These are phyloP conservation scores for Globisporangium recalcitrans DNA, from an alignment of 352 stramenopile genomes.

Conservation along the genomic window DNA sequence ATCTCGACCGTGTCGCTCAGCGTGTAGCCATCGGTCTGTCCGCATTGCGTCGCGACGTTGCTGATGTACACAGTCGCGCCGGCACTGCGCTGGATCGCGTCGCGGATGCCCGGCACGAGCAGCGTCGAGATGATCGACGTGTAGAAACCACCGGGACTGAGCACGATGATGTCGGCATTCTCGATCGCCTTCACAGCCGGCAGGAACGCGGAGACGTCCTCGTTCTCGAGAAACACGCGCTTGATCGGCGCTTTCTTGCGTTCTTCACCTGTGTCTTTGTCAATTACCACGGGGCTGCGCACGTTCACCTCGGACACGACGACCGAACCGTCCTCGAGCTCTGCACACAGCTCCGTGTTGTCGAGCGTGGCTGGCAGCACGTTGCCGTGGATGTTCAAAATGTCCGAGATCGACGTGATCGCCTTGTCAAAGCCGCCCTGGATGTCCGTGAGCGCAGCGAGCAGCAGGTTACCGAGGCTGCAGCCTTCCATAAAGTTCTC, in stretches of 20 bases:
- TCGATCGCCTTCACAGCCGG: slow-evolving; percentile 77
- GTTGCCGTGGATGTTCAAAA: slow-evolving; percentile 79
- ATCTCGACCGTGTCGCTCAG: slow-evolving; percentile 62
- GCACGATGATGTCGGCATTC: slow-evolving; percentile 80
- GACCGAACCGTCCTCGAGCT: slow-evolving; percentile 61
- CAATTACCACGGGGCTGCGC: slow-evolving; percentile 46
- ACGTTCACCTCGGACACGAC: slow-evolving; percentile 84
- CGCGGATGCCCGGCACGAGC: slow-evolving; percentile 74
- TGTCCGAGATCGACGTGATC: slow-evolving; percentile 75
- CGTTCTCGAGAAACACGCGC: slow-evolving; percentile 74
- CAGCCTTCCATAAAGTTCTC: slow-evolving; percentile 87
- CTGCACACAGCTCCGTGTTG: slow-evolving; percentile 75
- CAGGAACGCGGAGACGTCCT: slow-evolving; percentile 62
- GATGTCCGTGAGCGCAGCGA: slow-evolving; percentile 78
- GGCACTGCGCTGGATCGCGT: slow-evolving; percentile 60
- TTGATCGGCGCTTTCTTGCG: slow-evolving; percentile 69
- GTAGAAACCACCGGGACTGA: slow-evolving; percentile 81
- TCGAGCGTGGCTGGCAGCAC: slow-evolving; percentile 81
- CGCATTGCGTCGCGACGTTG: slow-evolving; percentile 82
- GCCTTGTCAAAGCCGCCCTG: slow-evolving; percentile 79
- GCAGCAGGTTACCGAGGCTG: slow-evolving; percentile 75
- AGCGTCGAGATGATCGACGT: slow-evolving; percentile 82
- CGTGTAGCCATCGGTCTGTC: slow-evolving; percentile 77
- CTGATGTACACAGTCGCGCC: slow-evolving; percentile 82
- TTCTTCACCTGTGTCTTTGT: slow-evolving; percentile 28